A percentile compares a stretch with the other conserved stretches of the same genome.
These are phyloP conservation scores for Solanum medicagineum DNA, from an alignment of 257 asterid genomes.

Conservation along the genomic window DNA sequence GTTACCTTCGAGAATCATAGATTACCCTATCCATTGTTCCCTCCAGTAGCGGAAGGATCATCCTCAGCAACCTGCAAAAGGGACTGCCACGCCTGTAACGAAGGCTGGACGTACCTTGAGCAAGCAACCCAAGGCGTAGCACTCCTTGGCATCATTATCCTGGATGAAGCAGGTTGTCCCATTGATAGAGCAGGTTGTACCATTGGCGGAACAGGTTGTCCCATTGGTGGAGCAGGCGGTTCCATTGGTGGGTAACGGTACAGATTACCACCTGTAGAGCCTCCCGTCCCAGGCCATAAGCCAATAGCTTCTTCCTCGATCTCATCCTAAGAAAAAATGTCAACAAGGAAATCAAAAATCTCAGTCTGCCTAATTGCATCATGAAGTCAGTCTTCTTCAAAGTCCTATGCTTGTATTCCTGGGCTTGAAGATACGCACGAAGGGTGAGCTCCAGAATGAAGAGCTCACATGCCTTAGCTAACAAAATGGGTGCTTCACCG, in stretches of 20 bases:
- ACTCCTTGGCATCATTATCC: constrained; percentile 55
- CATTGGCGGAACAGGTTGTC: too few relatives aligned
- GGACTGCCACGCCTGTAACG: constrained; percentile 62
- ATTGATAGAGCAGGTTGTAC: neutral
- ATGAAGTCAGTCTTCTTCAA: constrained; percentile 75
- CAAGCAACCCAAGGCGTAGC: constrained; percentile 37
- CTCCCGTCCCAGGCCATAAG: constrained; percentile 15
- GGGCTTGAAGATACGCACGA: constrained; percentile 86
- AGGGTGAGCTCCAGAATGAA: constrained; percentile 84
- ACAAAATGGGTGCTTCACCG: constrained; percentile 73
- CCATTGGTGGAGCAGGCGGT: constrained; percentile 11
- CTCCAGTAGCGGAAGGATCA: constrained; percentile 40
- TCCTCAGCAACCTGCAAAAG: constrained; percentile 57
- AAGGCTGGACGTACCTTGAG: constrained; percentile 39
- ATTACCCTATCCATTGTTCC: constrained; percentile 39
- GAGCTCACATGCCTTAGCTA: constrained; percentile 87
- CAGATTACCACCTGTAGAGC: constrained; percentile 39
- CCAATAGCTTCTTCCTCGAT: constrained; percentile 47
- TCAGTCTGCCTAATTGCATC: constrained; percentile 72
- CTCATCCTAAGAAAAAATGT: constrained; percentile 68
- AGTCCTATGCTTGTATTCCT: constrained; percentile 78
- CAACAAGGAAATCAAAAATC: constrained; percentile 67
- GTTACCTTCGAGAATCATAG: constrained; percentile 56
- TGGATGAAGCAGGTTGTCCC: constrained; percentile 42
- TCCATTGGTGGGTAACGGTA: constrained; percentile 44